Percentiles rank a stretch among this genome's conserved stretches.
phyloP scores from a whole-genome alignment of 805 yeast genomes.

The Saccharomycopsis sp. region DNA sequence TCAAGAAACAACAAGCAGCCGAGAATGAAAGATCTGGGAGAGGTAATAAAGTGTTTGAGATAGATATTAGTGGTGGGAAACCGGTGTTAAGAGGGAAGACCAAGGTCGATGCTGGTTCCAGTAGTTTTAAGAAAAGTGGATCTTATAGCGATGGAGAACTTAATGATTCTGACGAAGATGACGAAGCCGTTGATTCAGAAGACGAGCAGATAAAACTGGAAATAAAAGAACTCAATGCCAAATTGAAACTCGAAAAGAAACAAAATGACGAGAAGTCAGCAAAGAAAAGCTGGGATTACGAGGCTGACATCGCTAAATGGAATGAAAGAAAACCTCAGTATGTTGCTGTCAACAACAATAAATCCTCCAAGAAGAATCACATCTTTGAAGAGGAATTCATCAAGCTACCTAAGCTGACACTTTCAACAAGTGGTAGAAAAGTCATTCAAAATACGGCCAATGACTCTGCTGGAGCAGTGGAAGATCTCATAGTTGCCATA shows the following conservation, averaged over 20 bases:
- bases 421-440: not conserved
- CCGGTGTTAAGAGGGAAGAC: conserved; percentile 54
- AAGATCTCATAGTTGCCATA: conserved; percentile 8
- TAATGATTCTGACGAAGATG: conserved; percentile 31
- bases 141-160: conserved; percentile 28
- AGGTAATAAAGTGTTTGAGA: conserved; percentile 67
- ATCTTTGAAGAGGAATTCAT: not conserved
- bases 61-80: conserved; percentile 76
- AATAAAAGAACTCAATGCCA: conserved; percentile 29
- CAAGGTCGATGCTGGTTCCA: not conserved
- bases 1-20: conserved; percentile 55
- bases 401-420: not conserved
- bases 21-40: conserved; percentile 61
- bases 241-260: conserved; percentile 35
- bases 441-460: not conserved
- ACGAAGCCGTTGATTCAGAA: conserved; percentile 30
- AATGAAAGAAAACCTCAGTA: conserved; percentile 27
- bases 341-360: not conserved
- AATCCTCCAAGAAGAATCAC: not conserved
- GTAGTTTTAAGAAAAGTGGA: not conserved
- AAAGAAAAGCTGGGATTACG: conserved; percentile 52
- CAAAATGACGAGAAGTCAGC: conserved; percentile 28
- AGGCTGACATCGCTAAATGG: conserved; percentile 49
- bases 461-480: conserved; percentile 2
- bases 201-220: conserved; percentile 23